Evolutionary conservation across 108 stramenopile species (phyloP).

Genomic region (Schizochytrium sp.): DNA sequence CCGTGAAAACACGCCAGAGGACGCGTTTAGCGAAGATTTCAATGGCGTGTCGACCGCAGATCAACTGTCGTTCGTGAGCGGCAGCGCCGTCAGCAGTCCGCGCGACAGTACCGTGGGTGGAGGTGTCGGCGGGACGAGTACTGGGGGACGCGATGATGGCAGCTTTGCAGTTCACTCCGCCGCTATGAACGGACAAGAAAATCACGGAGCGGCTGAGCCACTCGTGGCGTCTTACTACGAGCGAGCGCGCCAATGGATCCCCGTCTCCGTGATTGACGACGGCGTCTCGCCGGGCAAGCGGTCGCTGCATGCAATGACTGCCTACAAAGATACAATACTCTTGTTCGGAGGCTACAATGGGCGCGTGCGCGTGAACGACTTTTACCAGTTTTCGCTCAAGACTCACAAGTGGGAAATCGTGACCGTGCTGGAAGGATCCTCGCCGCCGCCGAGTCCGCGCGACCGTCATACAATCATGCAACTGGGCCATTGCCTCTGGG

Average conservation of each 20-base stretch:
- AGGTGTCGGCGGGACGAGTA: neutral
- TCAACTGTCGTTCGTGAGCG: no score
- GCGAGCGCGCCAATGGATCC: neutral
- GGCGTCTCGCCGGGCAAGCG: neutral
- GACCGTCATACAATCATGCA: neutral
- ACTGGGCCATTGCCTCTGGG: slow-evolving; percentile 24
- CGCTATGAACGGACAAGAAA: no score
- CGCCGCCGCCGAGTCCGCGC: neutral
- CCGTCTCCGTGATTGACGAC: neutral
- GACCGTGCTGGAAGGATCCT: no score
- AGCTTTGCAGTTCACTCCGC: no score
- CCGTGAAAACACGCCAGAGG: neutral
- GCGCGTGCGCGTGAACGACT: slow-evolving; percentile 71
- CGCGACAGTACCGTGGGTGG: no score
- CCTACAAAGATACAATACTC: slow-evolving; percentile 55
- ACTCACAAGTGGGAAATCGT: neutral
- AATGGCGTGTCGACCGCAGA: no score
- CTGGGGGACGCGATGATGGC: neutral
- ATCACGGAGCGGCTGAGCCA: neutral
- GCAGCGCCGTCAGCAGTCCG: no score
- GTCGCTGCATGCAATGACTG: neutral
- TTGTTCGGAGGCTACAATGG: slow-evolving; percentile 94
- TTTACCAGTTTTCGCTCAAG: slow-evolving; percentile 46
- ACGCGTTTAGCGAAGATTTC: neutral
- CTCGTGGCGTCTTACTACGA: neutral